Percentiles rank a stretch among this genome's conserved stretches.
phyloP scores from a whole-genome alignment of 192 early-diverging fungal species.

The Mortierella alpina region DNA sequence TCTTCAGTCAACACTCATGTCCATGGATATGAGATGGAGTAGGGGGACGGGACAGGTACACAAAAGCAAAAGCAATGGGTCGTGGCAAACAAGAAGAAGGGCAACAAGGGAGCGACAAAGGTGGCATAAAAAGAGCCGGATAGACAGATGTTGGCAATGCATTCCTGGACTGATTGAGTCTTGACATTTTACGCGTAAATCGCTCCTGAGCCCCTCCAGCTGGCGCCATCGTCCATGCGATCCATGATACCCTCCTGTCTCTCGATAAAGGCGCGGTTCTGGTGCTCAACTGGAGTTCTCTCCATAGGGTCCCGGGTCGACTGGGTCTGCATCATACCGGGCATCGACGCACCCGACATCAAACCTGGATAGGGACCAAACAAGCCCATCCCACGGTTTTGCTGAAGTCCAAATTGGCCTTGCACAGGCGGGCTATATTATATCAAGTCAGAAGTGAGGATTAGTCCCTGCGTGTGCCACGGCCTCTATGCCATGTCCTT shows the following conservation, averaged over 20 bases:
- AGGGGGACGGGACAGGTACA: too few species aligned
- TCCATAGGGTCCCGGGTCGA: conserved; percentile 53
- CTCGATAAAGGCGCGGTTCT: conserved; percentile 45
- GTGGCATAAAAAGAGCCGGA: conserved; percentile 2
- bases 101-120: neutral
- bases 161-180: conserved; percentile 5
- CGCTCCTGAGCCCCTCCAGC: conserved; percentile 57
- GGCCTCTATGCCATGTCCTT: too few species aligned
- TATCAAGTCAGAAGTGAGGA: neutral
- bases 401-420: conserved; percentile 27
- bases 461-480: too few species aligned
- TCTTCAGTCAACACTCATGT: too few species aligned
- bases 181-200: conserved; percentile 53
- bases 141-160: conserved; percentile 7
- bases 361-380: conserved; percentile 26
- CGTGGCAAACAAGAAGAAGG: neutral
- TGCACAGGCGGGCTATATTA: conserved; percentile 27
- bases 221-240: conserved; percentile 56
- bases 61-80: too few species aligned
- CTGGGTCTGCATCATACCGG: conserved; percentile 44
- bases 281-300: conserved; percentile 27
- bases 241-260: conserved; percentile 56
- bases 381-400: conserved; percentile 10
- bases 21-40: too few species aligned
- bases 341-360: conserved; percentile 10